Conservation (phyloP, 2,329 filamentous ascomycete genomes). For the Torrubiella hemipterigena region DNA sequence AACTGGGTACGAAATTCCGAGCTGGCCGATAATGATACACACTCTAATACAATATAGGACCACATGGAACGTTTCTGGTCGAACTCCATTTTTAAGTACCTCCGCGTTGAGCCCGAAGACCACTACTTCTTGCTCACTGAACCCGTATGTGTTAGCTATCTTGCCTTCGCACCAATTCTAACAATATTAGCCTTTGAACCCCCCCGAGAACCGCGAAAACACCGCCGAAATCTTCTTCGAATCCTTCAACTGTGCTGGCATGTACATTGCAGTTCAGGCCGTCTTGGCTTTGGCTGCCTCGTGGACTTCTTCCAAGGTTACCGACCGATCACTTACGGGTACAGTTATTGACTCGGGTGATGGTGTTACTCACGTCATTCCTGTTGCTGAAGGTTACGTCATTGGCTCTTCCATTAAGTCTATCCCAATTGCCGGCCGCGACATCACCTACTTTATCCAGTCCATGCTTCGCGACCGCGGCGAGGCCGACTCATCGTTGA, state of each 20-base stretch:
- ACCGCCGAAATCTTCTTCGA: conserved; percentile 99
- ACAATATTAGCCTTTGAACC: conserved; percentile 69
- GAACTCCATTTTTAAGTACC: conserved; percentile 99
- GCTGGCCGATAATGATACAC: background rate
- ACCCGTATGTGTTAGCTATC: conserved; percentile 49
- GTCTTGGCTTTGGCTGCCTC: conserved; percentile 93
- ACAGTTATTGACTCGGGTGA: conserved; percentile 98
- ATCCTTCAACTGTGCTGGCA: conserved; percentile 96
- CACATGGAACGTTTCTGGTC: conserved; percentile 99
- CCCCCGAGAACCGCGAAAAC: conserved; percentile 96
- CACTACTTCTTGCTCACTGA: conserved; percentile 98
- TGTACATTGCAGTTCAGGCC: conserved; percentile 97
- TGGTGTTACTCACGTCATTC: conserved; percentile 97
- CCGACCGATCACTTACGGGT: conserved; percentile 87
- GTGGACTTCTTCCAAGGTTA: conserved; percentile 97
- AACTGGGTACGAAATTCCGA: conserved; percentile 65
- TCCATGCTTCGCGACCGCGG: conserved; percentile 89
- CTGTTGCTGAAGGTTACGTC: conserved; percentile 95
- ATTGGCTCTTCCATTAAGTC: conserved; percentile 99
- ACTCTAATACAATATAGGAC: conserved; percentile 46
- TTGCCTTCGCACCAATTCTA: conserved; percentile 2
- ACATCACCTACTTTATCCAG: conserved; percentile 98
- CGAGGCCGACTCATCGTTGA: conserved; percentile 90
- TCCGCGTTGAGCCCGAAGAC: conserved; percentile 95
- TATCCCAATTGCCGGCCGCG: conserved; percentile 92